Conservation (phyloP, 2,329 filamentous ascomycete genomes). For the Furcasterigmium furcatum region DNA sequence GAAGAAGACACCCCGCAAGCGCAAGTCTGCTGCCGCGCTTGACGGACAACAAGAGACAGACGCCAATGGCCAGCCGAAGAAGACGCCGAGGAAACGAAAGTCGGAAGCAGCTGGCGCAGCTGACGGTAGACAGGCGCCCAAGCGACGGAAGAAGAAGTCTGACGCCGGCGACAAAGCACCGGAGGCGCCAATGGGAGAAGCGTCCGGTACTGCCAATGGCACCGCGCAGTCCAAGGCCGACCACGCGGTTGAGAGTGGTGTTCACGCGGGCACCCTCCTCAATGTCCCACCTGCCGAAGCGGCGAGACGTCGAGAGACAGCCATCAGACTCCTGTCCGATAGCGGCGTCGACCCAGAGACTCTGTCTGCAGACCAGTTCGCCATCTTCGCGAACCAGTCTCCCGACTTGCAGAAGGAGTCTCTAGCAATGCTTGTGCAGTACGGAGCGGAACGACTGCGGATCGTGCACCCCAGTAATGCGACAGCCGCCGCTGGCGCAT, state of each 20-base stretch:
- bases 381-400: conserved; percentile 58
- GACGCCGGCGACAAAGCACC: not conserved
- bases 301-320: conserved; percentile 44
- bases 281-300: conserved; percentile 40
- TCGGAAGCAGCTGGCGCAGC: conserved; percentile 6
- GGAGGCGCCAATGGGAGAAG: not conserved
- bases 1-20: conserved; percentile 22
- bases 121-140: conserved; percentile 1
- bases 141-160: conserved; percentile 5
- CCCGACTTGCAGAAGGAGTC: conserved; percentile 53
- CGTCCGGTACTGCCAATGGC: not conserved
- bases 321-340: conserved; percentile 41
- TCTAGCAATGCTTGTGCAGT: conserved; percentile 51
- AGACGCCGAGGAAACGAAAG: conserved; percentile 21
- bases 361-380: conserved; percentile 52
- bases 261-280: conserved; percentile 10
- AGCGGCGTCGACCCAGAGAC: conserved; percentile 49
- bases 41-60: conserved; percentile 9
- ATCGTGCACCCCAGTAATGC: conserved; percentile 51
- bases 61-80: conserved; percentile 17
- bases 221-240: conserved; percentile 7
- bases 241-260: conserved; percentile 10
- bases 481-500: conserved; percentile 8
- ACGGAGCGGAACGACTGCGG: conserved; percentile 53
- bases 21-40: conserved; percentile 5